A percentile compares a stretch with the other conserved stretches of the same genome.
These are phyloP conservation scores for Xylaria sp. DNA, from an alignment of 2,329 filamentous ascomycete species.

Conservation along the genomic window DNA sequence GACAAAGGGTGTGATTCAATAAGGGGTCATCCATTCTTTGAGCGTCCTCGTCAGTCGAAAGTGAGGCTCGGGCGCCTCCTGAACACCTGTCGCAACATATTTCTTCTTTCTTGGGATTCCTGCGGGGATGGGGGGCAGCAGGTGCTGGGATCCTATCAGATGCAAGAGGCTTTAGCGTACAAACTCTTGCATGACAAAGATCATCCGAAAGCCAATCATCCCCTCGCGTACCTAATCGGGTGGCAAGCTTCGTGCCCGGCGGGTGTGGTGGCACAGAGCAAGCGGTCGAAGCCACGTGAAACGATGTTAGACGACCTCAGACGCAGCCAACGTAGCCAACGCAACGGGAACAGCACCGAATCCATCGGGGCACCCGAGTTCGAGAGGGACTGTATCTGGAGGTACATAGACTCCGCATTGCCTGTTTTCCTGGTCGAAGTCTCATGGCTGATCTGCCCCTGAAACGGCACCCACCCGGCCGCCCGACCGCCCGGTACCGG, in stretches of 20 bases:
- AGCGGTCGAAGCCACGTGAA: constrained; percentile 24
- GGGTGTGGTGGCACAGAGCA: constrained; percentile 20
- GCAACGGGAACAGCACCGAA: neutral
- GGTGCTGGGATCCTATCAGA: neutral
- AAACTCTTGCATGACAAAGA: constrained; percentile 1
- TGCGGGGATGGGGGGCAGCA: neutral
- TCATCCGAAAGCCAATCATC: neutral
- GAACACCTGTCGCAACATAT: neutral
- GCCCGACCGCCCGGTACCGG: too few relatives aligned
- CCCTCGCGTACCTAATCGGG: constrained; percentile 17
- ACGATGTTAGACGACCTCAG: constrained; percentile 10
- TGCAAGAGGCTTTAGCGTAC: neutral
- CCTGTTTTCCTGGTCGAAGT: neutral
- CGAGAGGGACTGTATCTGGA: neutral
- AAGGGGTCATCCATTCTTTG: constrained; percentile 3
- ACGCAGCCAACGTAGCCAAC: constrained; percentile 14
- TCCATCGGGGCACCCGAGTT: neutral
- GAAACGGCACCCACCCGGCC: too few relatives aligned
- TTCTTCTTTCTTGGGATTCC: neutral
- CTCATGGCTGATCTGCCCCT: neutral
- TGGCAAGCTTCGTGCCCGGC: constrained; percentile 9
- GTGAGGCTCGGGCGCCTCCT: constrained; percentile 8
- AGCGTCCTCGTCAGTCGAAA: constrained; percentile 3
- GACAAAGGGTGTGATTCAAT: too few relatives aligned
- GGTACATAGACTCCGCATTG: neutral